phyloP scores from a whole-genome alignment of 75 land plant genomes.

The Picea sitchensis region DNA sequence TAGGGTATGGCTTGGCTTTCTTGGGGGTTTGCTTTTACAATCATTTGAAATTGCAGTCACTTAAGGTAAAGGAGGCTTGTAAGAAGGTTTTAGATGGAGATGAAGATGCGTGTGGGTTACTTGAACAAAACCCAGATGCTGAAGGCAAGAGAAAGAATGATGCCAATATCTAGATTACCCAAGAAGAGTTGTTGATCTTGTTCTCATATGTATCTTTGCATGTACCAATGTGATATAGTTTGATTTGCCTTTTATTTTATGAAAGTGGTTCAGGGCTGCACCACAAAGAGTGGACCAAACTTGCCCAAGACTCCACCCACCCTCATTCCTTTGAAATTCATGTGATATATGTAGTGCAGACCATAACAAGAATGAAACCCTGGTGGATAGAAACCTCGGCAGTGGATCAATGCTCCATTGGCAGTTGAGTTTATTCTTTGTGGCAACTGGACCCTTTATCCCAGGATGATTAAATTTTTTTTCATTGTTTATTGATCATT shows the following conservation, averaged over 20 bases:
- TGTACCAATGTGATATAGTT: background rate
- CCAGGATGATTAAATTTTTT: background rate
- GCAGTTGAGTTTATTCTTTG: background rate
- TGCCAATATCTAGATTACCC: background rate
- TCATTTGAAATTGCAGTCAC: constrained; percentile 21
- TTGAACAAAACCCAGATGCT: background rate
- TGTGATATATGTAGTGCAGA: too few relatives aligned
- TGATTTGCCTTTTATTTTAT: too few relatives aligned
- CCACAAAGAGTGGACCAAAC: background rate
- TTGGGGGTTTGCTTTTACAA: constrained; percentile 26
- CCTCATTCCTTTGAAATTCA: too few relatives aligned
- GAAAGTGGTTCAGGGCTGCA: background rate
- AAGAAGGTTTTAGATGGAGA: constrained; percentile 9
- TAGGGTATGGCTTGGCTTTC: too few relatives aligned
- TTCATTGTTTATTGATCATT: too few relatives aligned
- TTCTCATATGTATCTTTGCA: background rate
- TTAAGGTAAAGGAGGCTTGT: constrained; percentile 14
- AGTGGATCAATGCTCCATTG: too few relatives aligned
- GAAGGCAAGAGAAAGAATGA: background rate
- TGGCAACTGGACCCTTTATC: background rate
- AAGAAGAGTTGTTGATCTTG: background rate
- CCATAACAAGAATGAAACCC: too few relatives aligned
- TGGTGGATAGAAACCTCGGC: too few relatives aligned
- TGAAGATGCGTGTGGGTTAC: constrained; percentile 7
- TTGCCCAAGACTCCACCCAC: too few relatives aligned